Evolutionary conservation across 2,329 filamentous ascomycete species (phyloP).

Genomic region (Pezicula neosporulosa): DNA sequence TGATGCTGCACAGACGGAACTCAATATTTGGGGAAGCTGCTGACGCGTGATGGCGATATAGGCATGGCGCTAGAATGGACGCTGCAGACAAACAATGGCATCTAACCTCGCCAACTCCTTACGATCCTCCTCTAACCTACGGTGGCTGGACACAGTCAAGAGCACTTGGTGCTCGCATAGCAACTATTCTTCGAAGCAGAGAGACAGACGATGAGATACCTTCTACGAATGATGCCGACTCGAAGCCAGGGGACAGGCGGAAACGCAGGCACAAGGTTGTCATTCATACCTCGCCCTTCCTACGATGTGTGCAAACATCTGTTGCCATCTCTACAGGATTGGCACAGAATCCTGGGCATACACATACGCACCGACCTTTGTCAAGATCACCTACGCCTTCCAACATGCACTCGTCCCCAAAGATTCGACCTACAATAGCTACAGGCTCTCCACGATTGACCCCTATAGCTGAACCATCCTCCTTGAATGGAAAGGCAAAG

Average conservation of each 20-base stretch:
- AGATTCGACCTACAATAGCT: slow-evolving; percentile 17
- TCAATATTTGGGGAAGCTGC: neutral
- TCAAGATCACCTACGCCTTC: slow-evolving; percentile 19
- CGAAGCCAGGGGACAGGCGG: slow-evolving; percentile 28
- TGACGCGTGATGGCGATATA: slow-evolving; percentile 23
- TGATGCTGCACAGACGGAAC: neutral
- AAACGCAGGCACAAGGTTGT: slow-evolving; percentile 72
- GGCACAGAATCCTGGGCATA: slow-evolving; percentile 51
- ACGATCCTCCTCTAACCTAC: slow-evolving; percentile 93
- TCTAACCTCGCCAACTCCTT: slow-evolving; percentile 85
- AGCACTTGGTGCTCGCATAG: slow-evolving; percentile 78
- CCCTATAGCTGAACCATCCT: slow-evolving; percentile 23
- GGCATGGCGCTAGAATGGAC: slow-evolving; percentile 92
- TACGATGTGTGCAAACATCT: slow-evolving; percentile 89
- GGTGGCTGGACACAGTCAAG: slow-evolving; percentile 88
- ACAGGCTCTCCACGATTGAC: slow-evolving; percentile 24
- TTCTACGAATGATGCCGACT: slow-evolving; percentile 6
- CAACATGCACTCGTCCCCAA: slow-evolving; percentile 25
- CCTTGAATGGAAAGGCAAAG: slow-evolving; percentile 7
- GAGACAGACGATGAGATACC: slow-evolving; percentile 33
- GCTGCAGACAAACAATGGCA: slow-evolving; percentile 96
- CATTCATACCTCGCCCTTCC: slow-evolving; percentile 89
- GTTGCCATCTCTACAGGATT: slow-evolving; percentile 85
- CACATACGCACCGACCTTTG: slow-evolving; percentile 22
- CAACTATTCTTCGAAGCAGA: slow-evolving; percentile 59